Base-by-base conservation (phyloP, 164 flowering plant genomes). In the Berberis thunbergii region DNA sequence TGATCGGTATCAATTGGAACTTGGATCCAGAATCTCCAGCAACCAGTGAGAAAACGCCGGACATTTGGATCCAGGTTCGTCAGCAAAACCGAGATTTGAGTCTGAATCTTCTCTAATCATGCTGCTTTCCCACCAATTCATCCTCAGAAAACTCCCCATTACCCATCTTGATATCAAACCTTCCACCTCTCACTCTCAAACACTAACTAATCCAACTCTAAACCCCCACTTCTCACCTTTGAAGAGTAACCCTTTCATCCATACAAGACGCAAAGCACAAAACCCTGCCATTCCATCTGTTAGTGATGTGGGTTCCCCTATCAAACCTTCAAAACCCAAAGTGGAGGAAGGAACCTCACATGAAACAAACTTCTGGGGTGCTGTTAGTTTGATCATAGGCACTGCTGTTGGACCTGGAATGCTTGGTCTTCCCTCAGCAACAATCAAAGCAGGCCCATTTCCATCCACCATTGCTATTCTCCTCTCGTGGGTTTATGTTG, bases 371-470 rank as follows among this genome's bases (percentile, higher is more conserved):
- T 86, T 84, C 78, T 86, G 88, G 91, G 91, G 73, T 68, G 87
- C 87, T 42, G 86, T 83, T 46, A 72, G 79, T 74, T 68, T 86
- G 77, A 83, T 86, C 60, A 59, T 86, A 41, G 88, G 92, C 57
- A 83, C 92, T 8, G 92, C 88, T 3, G 88, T 86, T 4, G 88
- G 92, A 39, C 92, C 92, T 44, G 87, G 92, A 54, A 86, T 86
- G 88, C 72, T 86, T 53, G 86, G 83, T 38, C 67, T 84, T 48
- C 87, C 92, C 4, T 79, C 86, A 57, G 81, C 80, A 13, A 84
- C 87, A 45, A 79, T 86, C 49, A 78, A 54, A 70, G 78, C 88
- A 48, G 92, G 88, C 5, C 81, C 88, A 54, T 55, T 84, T 61
- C 86, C 86, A n/a, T 82, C 91, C 43, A 77, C 86, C 54, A 57